phyloP scores from a whole-genome alignment of 139 green algal genomes.

The Nannochloris sp. region DNA sequence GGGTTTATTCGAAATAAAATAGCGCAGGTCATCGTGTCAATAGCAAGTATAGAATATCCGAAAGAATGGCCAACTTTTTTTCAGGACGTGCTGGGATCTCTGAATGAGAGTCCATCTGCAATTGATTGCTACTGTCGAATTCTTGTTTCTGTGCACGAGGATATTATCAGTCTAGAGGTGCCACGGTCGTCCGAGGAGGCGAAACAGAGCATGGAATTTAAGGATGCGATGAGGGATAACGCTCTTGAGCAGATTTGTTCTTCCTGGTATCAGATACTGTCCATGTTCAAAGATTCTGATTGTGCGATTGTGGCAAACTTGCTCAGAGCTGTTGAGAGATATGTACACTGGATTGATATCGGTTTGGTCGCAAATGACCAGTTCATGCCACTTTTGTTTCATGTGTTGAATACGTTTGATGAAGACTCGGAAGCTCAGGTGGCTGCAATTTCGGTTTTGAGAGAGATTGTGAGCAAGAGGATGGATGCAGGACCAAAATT shows the following conservation, averaged over 20 bases:
- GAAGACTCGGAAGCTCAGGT: conserved; percentile 1
- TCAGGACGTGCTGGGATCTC: conserved; percentile 56
- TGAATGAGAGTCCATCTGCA: conserved; percentile 39
- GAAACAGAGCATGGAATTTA: conserved; percentile 73
- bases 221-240: conserved; percentile 90
- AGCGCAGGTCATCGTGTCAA: conserved; percentile 64
- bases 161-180: conserved; percentile 86
- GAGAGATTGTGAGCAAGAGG: conserved; percentile 72
- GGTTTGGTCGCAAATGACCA: conserved; percentile 73
- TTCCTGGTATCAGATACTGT: conserved; percentile 60
- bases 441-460: conserved; percentile 61
- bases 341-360: conserved; percentile 94
- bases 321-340: conserved; percentile 58
- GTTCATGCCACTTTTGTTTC: conserved; percentile 65
- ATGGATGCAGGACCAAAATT: conserved; percentile 81
- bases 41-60: conserved; percentile 77
- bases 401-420: conserved; percentile 27
- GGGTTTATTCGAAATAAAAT: conserved; percentile 91
- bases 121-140: conserved; percentile 88
- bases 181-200: conserved; percentile 60
- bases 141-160: conserved; percentile 76
- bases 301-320: conserved; percentile 51
- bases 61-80: conserved; percentile 82
- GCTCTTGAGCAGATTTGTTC: conserved; percentile 62
- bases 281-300: conserved; percentile 28